These are phyloP conservation scores for Crepidotus variabilis DNA, from an alignment of 768 basidiomycete genomes.

Conservation along the genomic window DNA sequence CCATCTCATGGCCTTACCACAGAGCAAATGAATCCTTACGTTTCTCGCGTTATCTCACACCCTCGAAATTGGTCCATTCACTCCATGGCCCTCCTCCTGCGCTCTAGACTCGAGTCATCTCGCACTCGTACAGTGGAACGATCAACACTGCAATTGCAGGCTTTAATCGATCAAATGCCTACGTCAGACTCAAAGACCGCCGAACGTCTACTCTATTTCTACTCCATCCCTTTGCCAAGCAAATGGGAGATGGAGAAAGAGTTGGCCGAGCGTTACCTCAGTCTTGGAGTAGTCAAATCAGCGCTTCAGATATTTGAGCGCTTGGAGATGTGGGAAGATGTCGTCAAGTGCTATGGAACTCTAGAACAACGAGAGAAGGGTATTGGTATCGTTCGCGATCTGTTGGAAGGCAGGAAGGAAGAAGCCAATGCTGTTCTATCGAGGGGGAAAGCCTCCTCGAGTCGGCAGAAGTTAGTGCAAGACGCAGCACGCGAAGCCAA, in stretches of 20 bases:
- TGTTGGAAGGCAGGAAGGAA: conserved; percentile 79
- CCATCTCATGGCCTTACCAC: conserved; percentile 87
- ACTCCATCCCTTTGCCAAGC: conserved; percentile 78
- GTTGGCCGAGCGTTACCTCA: conserved; percentile 77
- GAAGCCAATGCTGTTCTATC: conserved; percentile 73
- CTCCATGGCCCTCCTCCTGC: conserved; percentile 92
- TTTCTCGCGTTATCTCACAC: conserved; percentile 83
- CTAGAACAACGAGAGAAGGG: conserved; percentile 80
- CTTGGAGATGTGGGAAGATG: conserved; percentile 99
- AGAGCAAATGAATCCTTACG: conserved; percentile 92
- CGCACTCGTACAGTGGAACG: conserved; percentile 93
- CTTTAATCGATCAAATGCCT: conserved; percentile 95
- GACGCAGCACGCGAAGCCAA: conserved; percentile 82
- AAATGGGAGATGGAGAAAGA: conserved; percentile 95
- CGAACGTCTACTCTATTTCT: conserved; percentile 79
- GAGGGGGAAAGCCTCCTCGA: conserved; percentile 50
- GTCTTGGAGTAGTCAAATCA: conserved; percentile 83
- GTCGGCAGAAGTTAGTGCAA: conserved; percentile 36
- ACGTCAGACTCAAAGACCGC: conserved; percentile 70
- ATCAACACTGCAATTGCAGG: conserved; percentile 88
- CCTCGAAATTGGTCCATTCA: conserved; percentile 95
- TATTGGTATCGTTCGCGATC: conserved; percentile 74
- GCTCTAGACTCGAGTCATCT: conserved; percentile 84
- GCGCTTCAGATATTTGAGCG: conserved; percentile 95
- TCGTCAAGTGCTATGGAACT: conserved; percentile 80